Evolutionary conservation across 257 asterid species (phyloP).

Genomic region (Nicotiana tabacum): DNA sequence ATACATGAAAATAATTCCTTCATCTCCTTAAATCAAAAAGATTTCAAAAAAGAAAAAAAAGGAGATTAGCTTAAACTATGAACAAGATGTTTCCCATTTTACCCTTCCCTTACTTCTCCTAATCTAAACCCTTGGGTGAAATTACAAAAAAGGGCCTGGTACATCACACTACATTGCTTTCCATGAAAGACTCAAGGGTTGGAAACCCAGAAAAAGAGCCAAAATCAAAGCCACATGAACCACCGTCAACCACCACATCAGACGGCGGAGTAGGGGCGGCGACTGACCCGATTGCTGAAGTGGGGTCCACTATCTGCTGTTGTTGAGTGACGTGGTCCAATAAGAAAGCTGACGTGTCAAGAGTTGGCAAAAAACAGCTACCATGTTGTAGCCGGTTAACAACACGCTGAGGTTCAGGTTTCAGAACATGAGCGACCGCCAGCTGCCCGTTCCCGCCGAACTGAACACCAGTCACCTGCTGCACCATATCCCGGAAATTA

Average conservation of each 20-base stretch:
- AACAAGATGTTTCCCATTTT: conserved; percentile 32
- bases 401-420: conserved; percentile 59
- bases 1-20: not conserved
- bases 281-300: conserved; percentile 9
- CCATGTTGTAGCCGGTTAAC: conserved; percentile 23
- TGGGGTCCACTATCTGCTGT: conserved; percentile 16
- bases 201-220: conserved; percentile 65
- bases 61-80: conserved; percentile 13
- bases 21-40: not conserved
- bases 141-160: not conserved
- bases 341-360: conserved; percentile 57
- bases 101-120: conserved; percentile 24
- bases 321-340: conserved; percentile 22
- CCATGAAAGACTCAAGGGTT: conserved; percentile 93
- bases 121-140: not conserved
- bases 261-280: not conserved
- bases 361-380: conserved; percentile 32
- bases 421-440: conserved; percentile 32
- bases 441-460: conserved; percentile 35
- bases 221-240: conserved; percentile 37
- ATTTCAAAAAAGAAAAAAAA: not conserved
- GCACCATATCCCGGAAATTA: conserved; percentile 89
- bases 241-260: conserved; percentile 10
- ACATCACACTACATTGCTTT: conserved; percentile 38
- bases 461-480: conserved; percentile 79